Percentiles rank a stretch among this genome's conserved stretches.
phyloP scores from a whole-genome alignment of 148 eudicot species.

The Beta vulgaris region DNA sequence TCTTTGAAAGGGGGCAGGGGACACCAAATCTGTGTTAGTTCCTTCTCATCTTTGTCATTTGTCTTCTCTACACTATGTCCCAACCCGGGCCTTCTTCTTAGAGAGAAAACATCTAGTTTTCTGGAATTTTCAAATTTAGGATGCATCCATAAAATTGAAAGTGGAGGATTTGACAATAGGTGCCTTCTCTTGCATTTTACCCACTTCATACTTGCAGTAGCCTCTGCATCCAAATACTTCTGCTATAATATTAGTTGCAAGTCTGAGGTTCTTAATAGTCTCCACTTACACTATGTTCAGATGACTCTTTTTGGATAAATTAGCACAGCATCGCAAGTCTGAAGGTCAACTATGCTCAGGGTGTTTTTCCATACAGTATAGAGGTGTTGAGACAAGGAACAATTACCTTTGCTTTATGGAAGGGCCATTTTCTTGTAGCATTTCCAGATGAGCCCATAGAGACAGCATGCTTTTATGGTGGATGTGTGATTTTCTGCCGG shows the following conservation, averaged over 20 bases:
- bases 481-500: not conserved
- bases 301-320: not conserved
- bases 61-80: not conserved
- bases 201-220: not conserved
- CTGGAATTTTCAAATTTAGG: not conserved
- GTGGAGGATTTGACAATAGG: not conserved
- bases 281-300: not conserved
- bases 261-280: not conserved
- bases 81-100: too few species aligned
- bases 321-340: not conserved
- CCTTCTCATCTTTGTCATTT: not conserved
- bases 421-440: too few species aligned
- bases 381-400: not conserved
- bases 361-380: not conserved
- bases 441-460: not conserved
- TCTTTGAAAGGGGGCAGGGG: not conserved
- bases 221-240: not conserved
- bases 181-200: not conserved
- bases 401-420: too few species aligned
- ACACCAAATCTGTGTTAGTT: not conserved
- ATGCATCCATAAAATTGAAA: not conserved
- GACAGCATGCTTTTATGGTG: not conserved
- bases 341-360: not conserved
- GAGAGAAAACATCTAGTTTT: not conserved
- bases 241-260: not conserved